Evolutionary conservation across 257 asterid genomes (phyloP).

Genomic region (Jaltomata sinuosa): DNA sequence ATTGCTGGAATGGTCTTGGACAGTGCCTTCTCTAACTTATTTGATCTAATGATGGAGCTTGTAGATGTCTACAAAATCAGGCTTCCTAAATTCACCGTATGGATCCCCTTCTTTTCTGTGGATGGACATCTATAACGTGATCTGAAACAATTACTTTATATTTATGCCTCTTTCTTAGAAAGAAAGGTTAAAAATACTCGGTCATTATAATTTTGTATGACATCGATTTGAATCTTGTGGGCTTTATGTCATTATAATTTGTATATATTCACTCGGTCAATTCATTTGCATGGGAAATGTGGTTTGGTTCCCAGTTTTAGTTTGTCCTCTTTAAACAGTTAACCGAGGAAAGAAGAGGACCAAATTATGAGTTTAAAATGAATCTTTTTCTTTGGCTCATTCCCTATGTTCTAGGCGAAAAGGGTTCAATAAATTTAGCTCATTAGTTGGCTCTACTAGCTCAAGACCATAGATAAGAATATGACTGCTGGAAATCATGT

Average conservation of each 20-base stretch:
- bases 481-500: not conserved
- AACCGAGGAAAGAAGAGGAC: not conserved
- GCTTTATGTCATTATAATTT: not conserved
- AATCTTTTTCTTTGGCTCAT: not conserved
- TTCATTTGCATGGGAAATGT: not conserved
- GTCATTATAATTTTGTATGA: not conserved
- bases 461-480: not conserved
- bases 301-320: not conserved
- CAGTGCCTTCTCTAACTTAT: slow-evolving; percentile 95
- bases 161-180: not conserved
- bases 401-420: not conserved
- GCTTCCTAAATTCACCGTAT: slow-evolving; percentile 87
- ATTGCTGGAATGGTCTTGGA: slow-evolving; percentile 98
- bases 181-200: not conserved
- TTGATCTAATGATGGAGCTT: slow-evolving; percentile 92
- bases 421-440: not conserved
- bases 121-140: not conserved
- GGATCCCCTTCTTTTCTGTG: slow-evolving; percentile 7
- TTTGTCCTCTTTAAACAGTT: not conserved
- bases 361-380: not conserved
- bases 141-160: not conserved
- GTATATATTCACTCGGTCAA: not conserved
- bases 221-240: not conserved
- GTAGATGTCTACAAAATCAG: slow-evolving; percentile 89
- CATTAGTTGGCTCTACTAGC: not conserved